Conservation (phyloP, 345 rosid genomes). For the Acer saccharum region DNA sequence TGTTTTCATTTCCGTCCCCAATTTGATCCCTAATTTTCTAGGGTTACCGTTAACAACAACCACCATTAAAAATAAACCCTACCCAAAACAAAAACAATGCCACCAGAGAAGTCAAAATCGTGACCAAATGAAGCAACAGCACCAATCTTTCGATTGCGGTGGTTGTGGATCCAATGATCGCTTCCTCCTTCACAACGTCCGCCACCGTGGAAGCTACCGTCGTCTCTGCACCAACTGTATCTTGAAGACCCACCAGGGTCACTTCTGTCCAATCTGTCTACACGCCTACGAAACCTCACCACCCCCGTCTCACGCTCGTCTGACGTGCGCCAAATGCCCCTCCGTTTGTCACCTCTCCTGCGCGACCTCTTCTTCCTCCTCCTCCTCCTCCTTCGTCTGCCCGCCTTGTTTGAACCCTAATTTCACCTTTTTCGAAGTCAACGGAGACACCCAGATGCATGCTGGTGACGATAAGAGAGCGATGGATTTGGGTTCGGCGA, state of each 20-base stretch:
- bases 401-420: constrained; percentile 34
- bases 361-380: constrained; percentile 16
- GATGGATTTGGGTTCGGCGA: constrained; percentile 26
- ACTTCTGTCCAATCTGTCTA: constrained; percentile 43
- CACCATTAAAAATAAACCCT: neutral
- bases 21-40: neutral
- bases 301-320: constrained; percentile 12
- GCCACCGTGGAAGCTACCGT: constrained; percentile 34
- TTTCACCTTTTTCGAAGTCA: constrained; percentile 25
- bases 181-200: constrained; percentile 35
- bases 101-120: neutral
- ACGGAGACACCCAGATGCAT: neutral
- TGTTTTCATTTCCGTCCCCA: neutral
- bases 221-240: constrained; percentile 38
- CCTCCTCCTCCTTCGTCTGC: constrained; percentile 29
- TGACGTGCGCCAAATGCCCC: constrained; percentile 35
- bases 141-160: constrained; percentile 26
- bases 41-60: constrained; percentile 26
- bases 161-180: constrained; percentile 17
- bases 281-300: constrained; percentile 25
- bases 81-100: neutral
- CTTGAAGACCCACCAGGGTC: constrained; percentile 29
- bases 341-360: constrained; percentile 37
- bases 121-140: constrained; percentile 20
- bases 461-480: neutral